Evolutionary conservation across 148 eudicot genomes (phyloP).

Genomic region (Camellia japonica): DNA sequence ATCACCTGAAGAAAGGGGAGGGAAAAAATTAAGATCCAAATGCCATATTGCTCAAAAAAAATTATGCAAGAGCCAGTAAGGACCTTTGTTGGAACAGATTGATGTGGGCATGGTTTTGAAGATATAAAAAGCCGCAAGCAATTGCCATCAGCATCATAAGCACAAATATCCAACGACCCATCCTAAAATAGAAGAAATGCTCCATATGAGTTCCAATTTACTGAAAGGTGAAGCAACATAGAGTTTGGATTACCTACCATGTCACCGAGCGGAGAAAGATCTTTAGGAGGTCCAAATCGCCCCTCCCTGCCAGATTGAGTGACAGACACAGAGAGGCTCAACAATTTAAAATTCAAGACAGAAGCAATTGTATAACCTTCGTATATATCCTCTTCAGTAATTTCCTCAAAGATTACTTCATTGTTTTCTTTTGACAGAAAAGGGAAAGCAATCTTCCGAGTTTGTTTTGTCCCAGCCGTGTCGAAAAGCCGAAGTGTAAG

Average conservation of each 20-base stretch:
- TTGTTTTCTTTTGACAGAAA: constrained; percentile 46
- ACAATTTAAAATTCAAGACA: constrained; percentile 69
- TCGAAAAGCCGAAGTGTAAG: constrained; percentile 62
- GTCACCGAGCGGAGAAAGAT: constrained; percentile 88
- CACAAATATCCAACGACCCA: constrained; percentile 77
- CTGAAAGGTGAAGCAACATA: background rate
- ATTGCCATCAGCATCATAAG: constrained; percentile 72
- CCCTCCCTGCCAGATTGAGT: constrained; percentile 51
- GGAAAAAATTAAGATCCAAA: background rate
- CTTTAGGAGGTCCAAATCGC: constrained; percentile 65
- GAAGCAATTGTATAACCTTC: constrained; percentile 90
- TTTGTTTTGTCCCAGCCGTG: constrained; percentile 32
- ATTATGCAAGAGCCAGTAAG: constrained; percentile 11
- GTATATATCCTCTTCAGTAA: constrained; percentile 81
- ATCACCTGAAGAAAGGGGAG: constrained; percentile 53
- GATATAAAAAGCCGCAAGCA: constrained; percentile 81
- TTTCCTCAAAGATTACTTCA: constrained; percentile 58
- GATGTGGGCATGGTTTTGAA: constrained; percentile 84
- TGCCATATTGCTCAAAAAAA: constrained; percentile 9
- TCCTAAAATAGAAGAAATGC: constrained; percentile 45
- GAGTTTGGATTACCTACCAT: constrained; percentile 50
- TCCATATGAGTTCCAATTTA: background rate
- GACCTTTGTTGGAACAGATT: constrained; percentile 96
- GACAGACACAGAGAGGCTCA: constrained; percentile 70
- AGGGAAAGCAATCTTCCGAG: constrained; percentile 42